phyloP scores from a whole-genome alignment of 2,329 filamentous ascomycete genomes.

The Cadophora malorum region DNA sequence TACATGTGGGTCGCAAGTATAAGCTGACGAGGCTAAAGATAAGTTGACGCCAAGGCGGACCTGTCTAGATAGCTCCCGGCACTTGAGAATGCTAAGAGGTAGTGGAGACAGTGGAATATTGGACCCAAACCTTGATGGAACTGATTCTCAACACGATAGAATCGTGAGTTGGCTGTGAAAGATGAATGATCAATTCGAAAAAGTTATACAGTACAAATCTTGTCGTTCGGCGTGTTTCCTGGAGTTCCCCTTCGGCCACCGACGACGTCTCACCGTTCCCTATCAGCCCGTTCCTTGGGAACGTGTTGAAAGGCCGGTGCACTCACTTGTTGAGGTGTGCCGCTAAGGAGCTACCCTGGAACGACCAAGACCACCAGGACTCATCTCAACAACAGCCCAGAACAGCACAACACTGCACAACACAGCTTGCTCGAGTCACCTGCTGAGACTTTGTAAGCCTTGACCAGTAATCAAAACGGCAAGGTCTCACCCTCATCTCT shows the following conservation, averaged over 20 bases:
- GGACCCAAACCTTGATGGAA: not conserved
- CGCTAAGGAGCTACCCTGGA: constrained; percentile 23
- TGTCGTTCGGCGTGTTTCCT: not conserved
- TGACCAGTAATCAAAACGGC: constrained; percentile 16
- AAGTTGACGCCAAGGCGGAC: constrained; percentile 15
- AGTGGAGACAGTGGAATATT: not conserved
- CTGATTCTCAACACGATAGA: not conserved
- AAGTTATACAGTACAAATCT: not conserved
- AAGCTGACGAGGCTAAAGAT: constrained; percentile 1
- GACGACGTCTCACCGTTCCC: constrained; percentile 3
- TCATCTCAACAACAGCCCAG: constrained; percentile 20
- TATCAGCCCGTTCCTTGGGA: constrained; percentile 7
- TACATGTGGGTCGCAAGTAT: constrained; percentile 1
- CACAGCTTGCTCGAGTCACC: not conserved
- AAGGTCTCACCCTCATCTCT: constrained; percentile 21
- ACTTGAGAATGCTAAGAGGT: not conserved
- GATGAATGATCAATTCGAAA: not conserved
- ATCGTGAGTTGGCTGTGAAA: not conserved
- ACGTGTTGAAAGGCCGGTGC: not conserved
- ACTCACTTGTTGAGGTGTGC: constrained; percentile 12
- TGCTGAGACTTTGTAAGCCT: constrained; percentile 19
- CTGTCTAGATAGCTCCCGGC: not conserved
- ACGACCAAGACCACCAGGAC: constrained; percentile 6
- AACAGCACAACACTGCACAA: constrained; percentile 1
- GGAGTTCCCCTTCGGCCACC: constrained; percentile 1